Base-by-base conservation (phyloP, 1,284 basidiomycete species). In the Boletus sp. region DNA sequence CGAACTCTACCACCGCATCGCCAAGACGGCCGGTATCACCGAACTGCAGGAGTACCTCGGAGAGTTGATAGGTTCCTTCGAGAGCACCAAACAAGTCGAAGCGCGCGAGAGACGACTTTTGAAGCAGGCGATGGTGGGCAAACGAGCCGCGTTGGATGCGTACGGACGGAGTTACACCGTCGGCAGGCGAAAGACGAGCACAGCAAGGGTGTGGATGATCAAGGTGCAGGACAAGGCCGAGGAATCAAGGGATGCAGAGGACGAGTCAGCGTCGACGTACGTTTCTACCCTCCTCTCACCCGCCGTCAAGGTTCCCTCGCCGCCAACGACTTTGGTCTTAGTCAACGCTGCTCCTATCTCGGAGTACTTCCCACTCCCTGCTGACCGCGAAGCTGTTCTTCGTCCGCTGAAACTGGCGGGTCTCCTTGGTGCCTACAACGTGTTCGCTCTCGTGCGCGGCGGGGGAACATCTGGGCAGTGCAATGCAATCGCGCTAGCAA, bases 121-220 rank as follows among this genome's bases (percentile, higher is more conserved):
- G 47, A 67, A 54, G 27, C 48, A 55, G 40, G 54, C 58, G 10
- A 60, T 54, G 60, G 41, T 51, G 27, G 57, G 63, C 53, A 84
- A 82, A 59, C 72, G 72, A 3, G 76, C 80, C 34, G 63, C 71
- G 26, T 69, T 90, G 48, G 93, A 95, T 64, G 72, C 76, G 42
- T 76, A 77, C 45, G 91, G 91, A 14, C 75, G 93, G 46, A 83
- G 84, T n/a, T 91, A 91, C 64, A 88, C 88, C 0, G 64, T 87
- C 34, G 93, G 94, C 22, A 80, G 82, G 68, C 80, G 92, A 58
- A 96, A 96, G 70, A 90, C 89, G 49, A 88, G 87, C 58, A 74
- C 83, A 2, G 91, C 93, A 19, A 78, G 92, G 40, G 93, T 94
- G 2, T 99, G 95, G 94, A 84, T 97, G 70, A 88, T 97, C 46